A percentile compares a stretch with the other conserved stretches of the same genome.
phyloP scores from a whole-genome alignment of 2,329 filamentous ascomycete genomes.

The Alternaria hordeiaustralica region DNA sequence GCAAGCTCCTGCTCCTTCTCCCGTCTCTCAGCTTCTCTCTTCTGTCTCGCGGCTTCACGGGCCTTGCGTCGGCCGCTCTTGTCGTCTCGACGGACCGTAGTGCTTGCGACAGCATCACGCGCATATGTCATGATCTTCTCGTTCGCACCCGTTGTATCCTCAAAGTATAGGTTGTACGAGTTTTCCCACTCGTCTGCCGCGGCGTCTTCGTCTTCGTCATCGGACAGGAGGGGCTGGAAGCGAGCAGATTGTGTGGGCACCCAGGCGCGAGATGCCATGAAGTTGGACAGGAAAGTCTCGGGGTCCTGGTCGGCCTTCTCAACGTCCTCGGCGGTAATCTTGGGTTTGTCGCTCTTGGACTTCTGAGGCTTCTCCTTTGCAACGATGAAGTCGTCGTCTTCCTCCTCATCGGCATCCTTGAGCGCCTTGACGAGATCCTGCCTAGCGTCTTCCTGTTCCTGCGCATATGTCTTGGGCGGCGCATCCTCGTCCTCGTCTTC shows the following conservation, averaged over 20 bases:
- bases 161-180: slow-evolving; percentile 95
- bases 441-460: slow-evolving; percentile 88
- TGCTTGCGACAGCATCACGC: slow-evolving; percentile 80
- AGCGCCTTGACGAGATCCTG: slow-evolving; percentile 80
- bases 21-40: slow-evolving; percentile 78
- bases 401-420: slow-evolving; percentile 66
- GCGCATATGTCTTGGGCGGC: slow-evolving; percentile 74
- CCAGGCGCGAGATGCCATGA: slow-evolving; percentile 92
- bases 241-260: slow-evolving; percentile 69
- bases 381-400: slow-evolving; percentile 78
- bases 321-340: slow-evolving; percentile 63
- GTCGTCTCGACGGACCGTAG: slow-evolving; percentile 86
- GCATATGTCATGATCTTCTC: slow-evolving; percentile 88
- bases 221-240: slow-evolving; percentile 87
- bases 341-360: slow-evolving; percentile 37
- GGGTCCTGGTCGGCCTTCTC: slow-evolving; percentile 84
- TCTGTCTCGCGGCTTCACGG: slow-evolving; percentile 77
- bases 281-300: slow-evolving; percentile 92
- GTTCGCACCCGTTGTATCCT: slow-evolving; percentile 87
- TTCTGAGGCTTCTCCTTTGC: slow-evolving; percentile 64
- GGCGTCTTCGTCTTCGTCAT: slow-evolving; percentile 78
- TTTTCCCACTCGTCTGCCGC: slow-evolving; percentile 87
- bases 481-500: slow-evolving; percentile 62
- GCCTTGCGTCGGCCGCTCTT: slow-evolving; percentile 76
- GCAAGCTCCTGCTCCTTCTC: slow-evolving; percentile 81